Conservation (phyloP, 2,329 filamentous ascomycete genomes). For the Eurotiales sp. region DNA sequence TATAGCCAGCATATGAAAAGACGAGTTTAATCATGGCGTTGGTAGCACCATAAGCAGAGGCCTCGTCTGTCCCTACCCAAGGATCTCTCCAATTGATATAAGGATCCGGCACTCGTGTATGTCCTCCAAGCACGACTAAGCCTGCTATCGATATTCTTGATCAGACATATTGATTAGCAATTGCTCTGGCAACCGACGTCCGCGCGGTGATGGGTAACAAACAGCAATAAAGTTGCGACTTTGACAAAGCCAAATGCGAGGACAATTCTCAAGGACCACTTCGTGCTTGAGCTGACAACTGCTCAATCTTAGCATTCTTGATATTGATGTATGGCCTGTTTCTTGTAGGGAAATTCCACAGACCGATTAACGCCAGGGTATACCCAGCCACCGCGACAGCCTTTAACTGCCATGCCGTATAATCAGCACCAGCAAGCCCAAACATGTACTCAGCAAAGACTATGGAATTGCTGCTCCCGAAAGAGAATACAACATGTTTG, state of each 20-base stretch:
- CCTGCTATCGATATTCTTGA: conserved; percentile 54
- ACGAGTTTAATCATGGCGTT: conserved; percentile 58
- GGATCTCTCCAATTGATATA: conserved; percentile 53
- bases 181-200: too few relatives aligned
- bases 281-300: conserved; percentile 53
- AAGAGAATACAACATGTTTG: conserved; percentile 61
- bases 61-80: conserved; percentile 48
- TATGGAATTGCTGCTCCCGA: conserved; percentile 63
- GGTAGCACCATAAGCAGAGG: conserved; percentile 47
- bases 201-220: conserved; percentile 17
- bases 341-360: too few relatives aligned
- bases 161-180: conserved; percentile 7
- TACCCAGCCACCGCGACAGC: conserved; percentile 29
- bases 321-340: background rate
- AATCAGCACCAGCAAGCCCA: conserved; percentile 22
- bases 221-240: conserved; percentile 59
- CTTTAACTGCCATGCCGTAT: conserved; percentile 22
- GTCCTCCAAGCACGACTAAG: conserved; percentile 59
- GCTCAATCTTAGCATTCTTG: conserved; percentile 7
- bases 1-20: conserved; percentile 56
- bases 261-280: conserved; percentile 53
- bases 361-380: conserved; percentile 11
- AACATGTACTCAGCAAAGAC: conserved; percentile 19
- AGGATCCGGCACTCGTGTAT: conserved; percentile 50
- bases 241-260: conserved; percentile 60